phyloP scores from a whole-genome alignment of 768 basidiomycete species.

The Cubamyces lactineus region DNA sequence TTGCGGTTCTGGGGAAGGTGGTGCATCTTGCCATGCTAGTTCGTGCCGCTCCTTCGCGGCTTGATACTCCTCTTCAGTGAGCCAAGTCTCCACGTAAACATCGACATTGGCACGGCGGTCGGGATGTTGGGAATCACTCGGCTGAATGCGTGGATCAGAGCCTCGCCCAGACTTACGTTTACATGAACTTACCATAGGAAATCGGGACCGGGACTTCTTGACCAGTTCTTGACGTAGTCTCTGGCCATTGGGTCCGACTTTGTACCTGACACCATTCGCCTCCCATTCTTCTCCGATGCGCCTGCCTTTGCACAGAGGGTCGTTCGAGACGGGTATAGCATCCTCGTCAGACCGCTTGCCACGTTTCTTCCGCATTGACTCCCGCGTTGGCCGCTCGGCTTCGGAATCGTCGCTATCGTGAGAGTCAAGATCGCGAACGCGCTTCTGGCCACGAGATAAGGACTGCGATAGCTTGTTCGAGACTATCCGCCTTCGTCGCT shows the following conservation, averaged over 20 bases:
- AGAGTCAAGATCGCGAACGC: conserved; percentile 57
- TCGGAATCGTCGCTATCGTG: conserved; percentile 40
- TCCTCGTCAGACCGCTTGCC: conserved; percentile 51
- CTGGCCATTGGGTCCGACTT: conserved; percentile 71
- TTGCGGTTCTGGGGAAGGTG: conserved; percentile 44
- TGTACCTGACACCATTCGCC: conserved; percentile 67
- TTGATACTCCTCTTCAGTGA: conserved; percentile 73
- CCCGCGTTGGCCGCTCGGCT: conserved; percentile 40
- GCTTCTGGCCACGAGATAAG: conserved; percentile 60
- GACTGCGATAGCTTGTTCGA: conserved; percentile 56
- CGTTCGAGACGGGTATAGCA: conserved; percentile 47
- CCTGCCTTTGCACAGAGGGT: conserved; percentile 57
- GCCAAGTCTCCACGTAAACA: conserved; percentile 79
- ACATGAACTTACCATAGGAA: conserved; percentile 62
- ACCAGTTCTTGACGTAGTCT: conserved; percentile 70
- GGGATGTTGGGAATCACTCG: conserved; percentile 76
- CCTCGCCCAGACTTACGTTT: not conserved
- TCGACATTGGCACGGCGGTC: conserved; percentile 70
- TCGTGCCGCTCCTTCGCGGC: conserved; percentile 62
- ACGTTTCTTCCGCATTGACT: conserved; percentile 52
- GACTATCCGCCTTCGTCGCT: conserved; percentile 56
- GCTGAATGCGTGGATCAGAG: conserved; percentile 44
- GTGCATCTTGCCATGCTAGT: conserved; percentile 71
- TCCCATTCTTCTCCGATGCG: conserved; percentile 80
- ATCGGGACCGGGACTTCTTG: conserved; percentile 70